Conservation (phyloP, 371 early-diverging fungal genomes). For the Apophysomyces sp. region DNA sequence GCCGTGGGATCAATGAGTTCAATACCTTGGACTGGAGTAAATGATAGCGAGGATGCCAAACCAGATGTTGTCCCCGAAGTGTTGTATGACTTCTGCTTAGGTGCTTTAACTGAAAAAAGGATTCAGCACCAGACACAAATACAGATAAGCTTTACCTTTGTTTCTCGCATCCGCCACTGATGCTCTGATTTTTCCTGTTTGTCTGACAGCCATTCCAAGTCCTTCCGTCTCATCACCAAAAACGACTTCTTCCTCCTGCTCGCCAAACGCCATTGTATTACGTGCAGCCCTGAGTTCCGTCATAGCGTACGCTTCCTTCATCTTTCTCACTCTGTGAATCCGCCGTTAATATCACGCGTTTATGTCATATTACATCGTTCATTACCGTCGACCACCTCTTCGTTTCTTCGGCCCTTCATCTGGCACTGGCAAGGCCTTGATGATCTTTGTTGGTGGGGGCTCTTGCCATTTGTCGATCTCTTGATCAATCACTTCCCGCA, state of each 20-base stretch:
- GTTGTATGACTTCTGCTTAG: conserved; percentile 54
- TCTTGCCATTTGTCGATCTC: conserved; percentile 86
- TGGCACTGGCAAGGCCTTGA: conserved; percentile 92
- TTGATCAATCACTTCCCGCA: conserved; percentile 80
- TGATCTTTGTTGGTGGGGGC: conserved; percentile 82
- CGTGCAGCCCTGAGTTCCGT: conserved; percentile 90
- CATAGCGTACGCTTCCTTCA: conserved; percentile 81
- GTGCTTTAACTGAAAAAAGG: conserved; percentile 51
- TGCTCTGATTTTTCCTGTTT: conserved; percentile 73
- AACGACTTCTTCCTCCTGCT: conserved; percentile 86
- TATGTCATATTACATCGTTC: not conserved
- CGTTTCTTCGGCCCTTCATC: conserved; percentile 89
- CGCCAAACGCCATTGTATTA: conserved; percentile 92
- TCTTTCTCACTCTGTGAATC: conserved; percentile 66
- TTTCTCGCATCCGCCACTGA: conserved; percentile 58
- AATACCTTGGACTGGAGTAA: conserved; percentile 96
- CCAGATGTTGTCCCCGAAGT: conserved; percentile 67
- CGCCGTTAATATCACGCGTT: not conserved
- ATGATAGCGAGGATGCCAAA: conserved; percentile 87
- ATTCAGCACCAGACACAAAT: not conserved
- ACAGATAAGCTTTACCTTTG: conserved; percentile 48
- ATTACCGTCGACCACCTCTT: conserved; percentile 82
- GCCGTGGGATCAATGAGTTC: conserved; percentile 90
- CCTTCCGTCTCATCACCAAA: conserved; percentile 84
- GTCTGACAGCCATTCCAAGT: conserved; percentile 83